Evolutionary conservation across 176 grass and related monocot genomes (phyloP), one percentile per base, ranked within the genome.

Genomic region (Musa troglodytarum): DNA sequence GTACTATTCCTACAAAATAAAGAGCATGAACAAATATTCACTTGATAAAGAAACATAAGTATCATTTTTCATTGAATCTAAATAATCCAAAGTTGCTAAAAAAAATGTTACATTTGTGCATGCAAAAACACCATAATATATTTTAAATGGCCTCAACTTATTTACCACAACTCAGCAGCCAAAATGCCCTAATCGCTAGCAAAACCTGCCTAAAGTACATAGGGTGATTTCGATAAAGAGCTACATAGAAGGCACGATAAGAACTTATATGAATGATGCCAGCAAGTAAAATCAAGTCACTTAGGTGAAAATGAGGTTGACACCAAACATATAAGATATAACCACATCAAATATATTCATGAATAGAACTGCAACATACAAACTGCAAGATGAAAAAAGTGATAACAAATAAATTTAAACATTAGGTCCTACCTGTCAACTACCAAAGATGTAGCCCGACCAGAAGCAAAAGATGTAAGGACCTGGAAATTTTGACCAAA

Each of bases 401-500:
- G 43, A 22, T 11, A 65, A 52, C 63, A 73, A 77, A 15, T 54
- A 72, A 43, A 55, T 54, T 69, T 49, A 24, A 52, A 76, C 54
- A 19, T 70, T 72, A 86, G 68, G 69, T 63, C 49, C 80, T 63
- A 99, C 96, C 96, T 99, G 88, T 99, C 96, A 83, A 99, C 90
- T 71, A 99, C 96, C 76, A 99, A 82, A 43, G 96, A 94, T 68
- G 90, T 99, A 79, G 96, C 91, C 57, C 96, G 88, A 62, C 96
- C 96, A 87, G 91, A 99, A 9, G 96, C 90, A 89, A 99, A 99
- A 81, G 96, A 99, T 73, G 96, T 99, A 82, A 99, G 90, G 53
- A 99, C 96, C 96, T 99, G 78, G 69, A 72, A 9, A 62, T 75
- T 9, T 9, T 4, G 20, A 52, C 19, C 12, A 51, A 68, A 81